These are phyloP conservation scores for Pisolithus marmoratus DNA, from an alignment of 768 basidiomycete genomes.

Conservation along the genomic window DNA sequence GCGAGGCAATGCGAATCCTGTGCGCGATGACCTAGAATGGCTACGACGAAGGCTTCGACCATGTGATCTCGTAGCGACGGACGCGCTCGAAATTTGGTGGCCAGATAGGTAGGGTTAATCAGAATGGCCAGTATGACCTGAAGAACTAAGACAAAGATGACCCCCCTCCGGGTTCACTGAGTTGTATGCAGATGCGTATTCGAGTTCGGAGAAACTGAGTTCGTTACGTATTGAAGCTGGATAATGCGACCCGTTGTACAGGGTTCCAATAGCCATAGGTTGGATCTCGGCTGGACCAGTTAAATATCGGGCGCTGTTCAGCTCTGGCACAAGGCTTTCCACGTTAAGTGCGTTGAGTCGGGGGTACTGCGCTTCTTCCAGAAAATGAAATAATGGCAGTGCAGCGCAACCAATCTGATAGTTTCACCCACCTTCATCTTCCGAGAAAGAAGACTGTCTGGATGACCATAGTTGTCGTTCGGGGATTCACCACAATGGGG, in stretches of 20 bases:
- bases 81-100: background rate
- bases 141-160: slow-evolving; percentile 2
- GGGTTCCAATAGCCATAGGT: too few relatives aligned
- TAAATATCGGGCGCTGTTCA: background rate
- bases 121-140: slow-evolving; percentile 1
- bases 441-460: background rate
- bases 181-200: slow-evolving; percentile 13
- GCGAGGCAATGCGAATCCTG: slow-evolving; percentile 22
- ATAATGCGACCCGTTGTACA: slow-evolving; percentile 15
- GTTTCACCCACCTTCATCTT: slow-evolving; percentile 2
- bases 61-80: background rate
- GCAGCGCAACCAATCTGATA: slow-evolving; percentile 7
- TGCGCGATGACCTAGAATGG: slow-evolving; percentile 4
- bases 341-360: slow-evolving; percentile 3
- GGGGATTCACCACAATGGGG: too few relatives aligned
- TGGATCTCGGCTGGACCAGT: background rate
- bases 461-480: too few relatives aligned
- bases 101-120: background rate
- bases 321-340: slow-evolving; percentile 13
- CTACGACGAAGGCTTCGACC: background rate
- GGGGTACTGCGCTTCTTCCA: background rate
- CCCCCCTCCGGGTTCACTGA: slow-evolving; percentile 10
- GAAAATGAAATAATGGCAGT: slow-evolving; percentile 1
- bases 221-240: slow-evolving; percentile 12
- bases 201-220: slow-evolving; percentile 16